phyloP scores from a whole-genome alignment of 306 rosid genomes.

The Cajanus cajan region DNA sequence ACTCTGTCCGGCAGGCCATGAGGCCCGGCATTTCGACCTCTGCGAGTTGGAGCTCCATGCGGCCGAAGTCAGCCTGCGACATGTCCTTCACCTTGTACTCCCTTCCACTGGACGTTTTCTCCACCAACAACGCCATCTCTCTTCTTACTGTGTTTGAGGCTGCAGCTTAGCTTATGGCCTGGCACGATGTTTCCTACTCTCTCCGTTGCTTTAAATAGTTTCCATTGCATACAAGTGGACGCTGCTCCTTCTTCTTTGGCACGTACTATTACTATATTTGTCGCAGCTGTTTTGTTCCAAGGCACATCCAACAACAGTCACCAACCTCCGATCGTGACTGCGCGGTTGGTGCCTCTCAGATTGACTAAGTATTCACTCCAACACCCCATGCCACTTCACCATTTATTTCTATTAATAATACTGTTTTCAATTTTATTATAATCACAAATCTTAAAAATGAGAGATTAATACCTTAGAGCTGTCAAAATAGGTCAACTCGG shows the following conservation, averaged over 20 bases:
- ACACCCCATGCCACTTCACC: too few species aligned
- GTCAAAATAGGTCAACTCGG: too few species aligned
- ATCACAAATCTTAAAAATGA: too few species aligned
- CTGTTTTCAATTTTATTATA: too few species aligned
- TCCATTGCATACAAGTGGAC: not conserved
- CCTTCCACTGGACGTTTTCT: conserved; percentile 71
- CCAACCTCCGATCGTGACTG: conserved; percentile 9
- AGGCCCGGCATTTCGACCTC: conserved; percentile 98
- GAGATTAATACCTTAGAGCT: too few species aligned
- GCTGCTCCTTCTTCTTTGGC: not conserved
- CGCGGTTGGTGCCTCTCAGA: conserved; percentile 25
- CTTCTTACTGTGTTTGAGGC: too few species aligned
- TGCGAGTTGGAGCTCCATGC: conserved; percentile 84
- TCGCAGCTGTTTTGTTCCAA: not conserved
- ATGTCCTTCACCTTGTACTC: conserved; percentile 96
- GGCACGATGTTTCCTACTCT: too few species aligned
- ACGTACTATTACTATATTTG: not conserved
- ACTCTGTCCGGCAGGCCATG: conserved; percentile 61
- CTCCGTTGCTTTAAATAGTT: not conserved
- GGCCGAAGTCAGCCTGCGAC: conserved; percentile 89
- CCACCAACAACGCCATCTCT: conserved; percentile 68
- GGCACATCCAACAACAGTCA: not conserved
- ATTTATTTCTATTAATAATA: too few species aligned
- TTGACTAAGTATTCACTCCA: not conserved
- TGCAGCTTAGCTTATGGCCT: too few species aligned